These are phyloP conservation scores for Psilocybe sp. DNA, from an alignment of 768 basidiomycete genomes.

Conservation along the genomic window DNA sequence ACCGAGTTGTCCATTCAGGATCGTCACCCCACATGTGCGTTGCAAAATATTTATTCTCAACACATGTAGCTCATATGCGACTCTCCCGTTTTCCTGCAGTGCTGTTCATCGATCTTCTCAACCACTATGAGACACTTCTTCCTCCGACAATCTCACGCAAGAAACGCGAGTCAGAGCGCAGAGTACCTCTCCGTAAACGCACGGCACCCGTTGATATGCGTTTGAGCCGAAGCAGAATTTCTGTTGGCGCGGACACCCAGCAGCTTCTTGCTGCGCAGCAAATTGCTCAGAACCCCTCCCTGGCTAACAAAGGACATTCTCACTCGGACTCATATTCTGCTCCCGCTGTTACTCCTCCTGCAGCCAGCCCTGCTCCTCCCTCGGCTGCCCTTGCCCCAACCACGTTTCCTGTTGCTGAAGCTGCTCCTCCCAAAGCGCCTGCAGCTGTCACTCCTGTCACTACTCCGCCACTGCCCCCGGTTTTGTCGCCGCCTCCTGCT, in stretches of 20 bases:
- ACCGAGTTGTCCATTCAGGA: conserved; percentile 87
- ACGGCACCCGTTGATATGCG: conserved; percentile 89
- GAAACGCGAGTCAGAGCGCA: conserved; percentile 84
- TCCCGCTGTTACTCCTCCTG: conserved; percentile 11
- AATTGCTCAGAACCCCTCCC: conserved; percentile 50
- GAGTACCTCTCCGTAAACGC: conserved; percentile 78
- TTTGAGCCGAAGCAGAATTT: conserved; percentile 74
- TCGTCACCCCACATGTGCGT: conserved; percentile 76
- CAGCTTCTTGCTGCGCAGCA: conserved; percentile 74
- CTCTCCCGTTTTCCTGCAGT: conserved; percentile 35
- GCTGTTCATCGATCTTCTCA: conserved; percentile 82
- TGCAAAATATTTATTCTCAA: background rate
- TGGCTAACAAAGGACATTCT: conserved; percentile 32
- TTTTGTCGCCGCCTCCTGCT: conserved; percentile 13
- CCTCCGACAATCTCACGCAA: conserved; percentile 83
- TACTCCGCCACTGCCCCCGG: conserved; percentile 6
- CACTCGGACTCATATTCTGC: conserved; percentile 19
- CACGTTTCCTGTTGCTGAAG: conserved; percentile 12
- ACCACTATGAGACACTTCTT: conserved; percentile 68
- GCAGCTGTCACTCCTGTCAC: conserved; percentile 14
- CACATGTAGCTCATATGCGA: background rate
- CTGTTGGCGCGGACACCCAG: conserved; percentile 64
- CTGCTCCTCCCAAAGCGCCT: conserved; percentile 26
- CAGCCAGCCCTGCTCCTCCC: conserved; percentile 9
- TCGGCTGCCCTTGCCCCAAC: conserved; percentile 12